A percentile compares a stretch with the other conserved stretches of the same genome.
Conservation (phyloP, 495 filamentous ascomycete species). For the Hypomontagnella submonticulosa region DNA sequence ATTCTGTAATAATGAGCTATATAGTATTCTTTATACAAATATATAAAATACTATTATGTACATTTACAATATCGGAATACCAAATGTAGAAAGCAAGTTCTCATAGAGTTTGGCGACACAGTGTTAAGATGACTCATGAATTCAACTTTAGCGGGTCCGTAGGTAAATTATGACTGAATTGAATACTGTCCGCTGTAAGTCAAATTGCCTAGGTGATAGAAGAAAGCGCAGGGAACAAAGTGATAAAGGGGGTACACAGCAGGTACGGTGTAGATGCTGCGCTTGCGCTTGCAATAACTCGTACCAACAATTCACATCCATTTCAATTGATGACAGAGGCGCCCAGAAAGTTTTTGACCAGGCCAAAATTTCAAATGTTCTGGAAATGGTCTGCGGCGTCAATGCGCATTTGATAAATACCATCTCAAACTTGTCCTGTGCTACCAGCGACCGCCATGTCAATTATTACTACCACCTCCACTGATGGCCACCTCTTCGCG, state of each 20-base stretch:
- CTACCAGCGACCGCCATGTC: slow-evolving; percentile 45
- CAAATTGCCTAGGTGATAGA: neutral
- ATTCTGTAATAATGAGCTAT: too few relatives aligned
- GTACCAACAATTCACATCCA: slow-evolving; percentile 14
- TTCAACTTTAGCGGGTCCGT: neutral
- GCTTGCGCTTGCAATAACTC: slow-evolving; percentile 14
- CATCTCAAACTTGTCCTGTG: slow-evolving; percentile 38
- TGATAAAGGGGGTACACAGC: slow-evolving; percentile 1
- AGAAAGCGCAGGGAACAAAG: neutral
- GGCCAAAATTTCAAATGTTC: neutral
- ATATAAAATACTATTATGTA: too few relatives aligned
- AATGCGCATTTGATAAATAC: slow-evolving; percentile 38
- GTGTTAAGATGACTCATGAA: slow-evolving; percentile 18
- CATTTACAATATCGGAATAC: too few relatives aligned
- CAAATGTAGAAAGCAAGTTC: neutral
- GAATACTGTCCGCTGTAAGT: neutral
- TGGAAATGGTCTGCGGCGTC: slow-evolving; percentile 14
- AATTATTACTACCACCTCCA: slow-evolving; percentile 34
- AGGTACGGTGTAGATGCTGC: slow-evolving; percentile 10
- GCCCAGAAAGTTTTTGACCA: slow-evolving; percentile 17
- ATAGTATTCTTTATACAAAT: too few relatives aligned
- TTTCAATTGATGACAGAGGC: slow-evolving; percentile 40
- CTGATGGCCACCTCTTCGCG: slow-evolving; percentile 52
- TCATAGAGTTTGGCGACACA: slow-evolving; percentile 15
- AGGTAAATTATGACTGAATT: too few relatives aligned